A percentile compares a stretch with the other conserved stretches of the same genome.
phyloP scores from a whole-genome alignment of 371 early-diverging fungal genomes.

The Apophysomyces sp. region DNA sequence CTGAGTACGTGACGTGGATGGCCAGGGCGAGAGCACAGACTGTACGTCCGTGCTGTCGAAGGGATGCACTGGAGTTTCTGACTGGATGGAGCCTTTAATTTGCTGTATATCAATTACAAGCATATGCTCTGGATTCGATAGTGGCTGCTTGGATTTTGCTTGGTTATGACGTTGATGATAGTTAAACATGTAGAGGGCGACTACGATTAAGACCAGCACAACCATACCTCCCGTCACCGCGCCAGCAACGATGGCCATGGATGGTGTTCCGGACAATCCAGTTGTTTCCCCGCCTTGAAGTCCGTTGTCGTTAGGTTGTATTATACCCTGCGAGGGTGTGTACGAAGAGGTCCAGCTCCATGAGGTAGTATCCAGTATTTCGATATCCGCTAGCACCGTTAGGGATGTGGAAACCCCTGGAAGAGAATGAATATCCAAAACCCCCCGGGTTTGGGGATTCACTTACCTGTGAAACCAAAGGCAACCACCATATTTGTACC shows the following conservation, averaged over 20 bases:
- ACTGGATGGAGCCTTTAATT: not conserved
- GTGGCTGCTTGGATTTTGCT: not conserved
- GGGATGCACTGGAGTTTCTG: not conserved
- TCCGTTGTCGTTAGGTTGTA: not conserved
- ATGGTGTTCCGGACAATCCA: slow-evolving; percentile 18
- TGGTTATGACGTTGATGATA: slow-evolving; percentile 12
- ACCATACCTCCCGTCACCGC: slow-evolving; percentile 40
- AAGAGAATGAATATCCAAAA: not conserved
- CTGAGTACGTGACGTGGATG: slow-evolving; percentile 6
- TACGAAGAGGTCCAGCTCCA: slow-evolving; percentile 49
- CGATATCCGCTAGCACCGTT: slow-evolving; percentile 43
- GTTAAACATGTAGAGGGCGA: slow-evolving; percentile 33
- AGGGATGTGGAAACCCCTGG: slow-evolving; percentile 36
- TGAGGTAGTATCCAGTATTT: slow-evolving; percentile 36
- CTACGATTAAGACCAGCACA: slow-evolving; percentile 30
- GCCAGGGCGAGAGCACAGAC: slow-evolving; percentile 9
- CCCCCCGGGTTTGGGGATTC: too few relatives aligned
- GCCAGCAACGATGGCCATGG: slow-evolving; percentile 40
- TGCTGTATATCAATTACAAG: not conserved
- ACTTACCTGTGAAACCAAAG: slow-evolving; percentile 44
- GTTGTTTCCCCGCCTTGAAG: not conserved
- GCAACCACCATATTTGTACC: slow-evolving; percentile 49
- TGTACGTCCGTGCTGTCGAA: not conserved
- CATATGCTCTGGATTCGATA: not conserved
- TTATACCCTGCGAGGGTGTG: slow-evolving; percentile 17